Conservation (phyloP, 805 yeast species). For the Huiozyma naganishii region DNA sequence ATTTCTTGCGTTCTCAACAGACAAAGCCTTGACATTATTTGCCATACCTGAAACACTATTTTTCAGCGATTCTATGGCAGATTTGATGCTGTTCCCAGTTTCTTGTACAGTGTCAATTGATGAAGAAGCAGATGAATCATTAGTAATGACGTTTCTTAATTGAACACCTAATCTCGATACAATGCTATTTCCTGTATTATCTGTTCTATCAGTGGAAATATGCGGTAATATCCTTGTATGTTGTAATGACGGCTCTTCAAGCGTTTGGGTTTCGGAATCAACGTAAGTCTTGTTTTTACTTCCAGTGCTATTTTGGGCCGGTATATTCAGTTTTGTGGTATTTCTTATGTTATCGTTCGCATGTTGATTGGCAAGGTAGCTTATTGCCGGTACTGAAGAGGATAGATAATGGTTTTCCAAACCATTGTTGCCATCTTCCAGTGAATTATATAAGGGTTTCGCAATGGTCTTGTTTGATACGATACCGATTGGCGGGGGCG, state of each 20-base stretch:
- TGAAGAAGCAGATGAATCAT: slow-evolving; percentile 11
- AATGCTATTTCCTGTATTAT: slow-evolving; percentile 14
- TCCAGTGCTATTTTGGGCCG: too few relatives aligned
- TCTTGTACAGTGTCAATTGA: slow-evolving; percentile 18
- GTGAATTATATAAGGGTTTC: too few relatives aligned
- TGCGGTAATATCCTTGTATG: slow-evolving; percentile 3
- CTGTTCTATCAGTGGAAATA: background rate
- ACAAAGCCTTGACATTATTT: slow-evolving; percentile 3
- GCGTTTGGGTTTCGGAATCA: slow-evolving; percentile 14
- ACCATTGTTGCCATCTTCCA: too few relatives aligned
- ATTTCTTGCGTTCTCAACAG: slow-evolving; percentile 3
- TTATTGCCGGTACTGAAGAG: too few relatives aligned
- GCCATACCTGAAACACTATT: slow-evolving; percentile 8
- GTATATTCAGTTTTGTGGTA: too few relatives aligned
- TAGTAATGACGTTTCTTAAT: slow-evolving; percentile 14
- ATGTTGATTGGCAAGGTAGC: too few relatives aligned
- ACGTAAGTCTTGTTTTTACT: slow-evolving; percentile 3
- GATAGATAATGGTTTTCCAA: too few relatives aligned
- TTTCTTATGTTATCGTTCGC: too few relatives aligned
- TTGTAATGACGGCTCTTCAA: slow-evolving; percentile 3
- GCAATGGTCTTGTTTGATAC: too few relatives aligned
- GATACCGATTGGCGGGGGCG: too few relatives aligned
- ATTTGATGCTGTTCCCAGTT: slow-evolving; percentile 18
- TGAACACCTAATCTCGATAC: slow-evolving; percentile 10
- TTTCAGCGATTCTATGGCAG: slow-evolving; percentile 13